These are phyloP conservation scores for Yarrowia deformans DNA, from an alignment of 805 yeast genomes.

Conservation along the genomic window DNA sequence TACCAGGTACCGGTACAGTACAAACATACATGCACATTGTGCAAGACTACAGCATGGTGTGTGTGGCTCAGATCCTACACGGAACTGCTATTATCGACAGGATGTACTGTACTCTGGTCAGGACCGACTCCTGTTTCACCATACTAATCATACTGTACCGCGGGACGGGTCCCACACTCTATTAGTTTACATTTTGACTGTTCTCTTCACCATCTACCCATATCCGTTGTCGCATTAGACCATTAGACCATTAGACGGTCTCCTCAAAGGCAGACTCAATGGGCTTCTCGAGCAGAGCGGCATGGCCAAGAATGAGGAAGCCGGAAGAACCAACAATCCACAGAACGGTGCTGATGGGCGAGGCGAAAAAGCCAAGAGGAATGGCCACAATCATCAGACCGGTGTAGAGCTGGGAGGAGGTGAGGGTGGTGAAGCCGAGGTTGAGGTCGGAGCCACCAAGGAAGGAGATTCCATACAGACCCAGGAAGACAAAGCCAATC, in stretches of 20 bases:
- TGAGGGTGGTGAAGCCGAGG: conserved; percentile 68
- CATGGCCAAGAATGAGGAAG: conserved; percentile 81
- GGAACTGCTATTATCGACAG: no score
- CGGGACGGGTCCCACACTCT: conserved; percentile 12
- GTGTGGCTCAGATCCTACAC: no score
- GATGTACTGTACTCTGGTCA: no score
- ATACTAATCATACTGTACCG: neutral
- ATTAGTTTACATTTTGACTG: conserved; percentile 36
- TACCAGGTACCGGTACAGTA: no score
- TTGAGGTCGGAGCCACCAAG: conserved; percentile 85
- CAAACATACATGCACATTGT: no score
- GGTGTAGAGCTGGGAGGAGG: conserved; percentile 84
- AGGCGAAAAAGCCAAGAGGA: conserved; percentile 85
- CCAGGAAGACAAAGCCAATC: conserved; percentile 71
- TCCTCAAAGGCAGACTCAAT: conserved; percentile 93
- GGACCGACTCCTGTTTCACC: no score
- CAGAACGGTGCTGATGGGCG: conserved; percentile 86
- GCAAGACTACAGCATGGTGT: no score
- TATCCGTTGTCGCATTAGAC: conserved; percentile 36
- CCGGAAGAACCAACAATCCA: conserved; percentile 92
- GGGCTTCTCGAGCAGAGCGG: conserved; percentile 91
- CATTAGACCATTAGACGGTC: conserved; percentile 46
- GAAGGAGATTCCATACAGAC: conserved; percentile 77
- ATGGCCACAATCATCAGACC: conserved; percentile 76
- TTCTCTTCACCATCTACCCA: conserved; percentile 13